Base-by-base conservation (phyloP, 495 filamentous ascomycete species). In the Penicillium cinerascens region DNA sequence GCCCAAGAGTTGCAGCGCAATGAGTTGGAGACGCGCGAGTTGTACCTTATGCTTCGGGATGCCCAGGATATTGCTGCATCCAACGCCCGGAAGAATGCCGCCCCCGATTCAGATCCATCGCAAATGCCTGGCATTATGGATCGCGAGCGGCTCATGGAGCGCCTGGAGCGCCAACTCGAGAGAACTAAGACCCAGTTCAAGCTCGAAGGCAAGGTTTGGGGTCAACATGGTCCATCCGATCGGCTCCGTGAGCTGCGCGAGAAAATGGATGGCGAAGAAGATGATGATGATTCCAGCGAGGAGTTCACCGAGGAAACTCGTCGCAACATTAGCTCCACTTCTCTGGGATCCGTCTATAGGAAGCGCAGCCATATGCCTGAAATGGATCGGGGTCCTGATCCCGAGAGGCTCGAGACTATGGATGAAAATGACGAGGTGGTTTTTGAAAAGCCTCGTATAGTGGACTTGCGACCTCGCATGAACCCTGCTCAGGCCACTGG, bases 1-100 rank as follows among this genome's bases (percentile, higher is more conserved):
- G 89, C 89, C 13, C 90, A 93, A 65, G 95, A 98, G 60, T 78
- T 96, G 44, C 93, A 98, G 67, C 83, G 92, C 41, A 93, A 96
- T 62, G 93, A 98, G 68, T 68, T 98, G 22, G 93, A 98, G 67
- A 97, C 95, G 0, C 81, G 93, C 60, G 93, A 98, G 72, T 75
- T 98, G 10, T 98, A 97, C 71, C 86, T 98, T 36, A 98, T 98
- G 93, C 87, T 98, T 44, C 84, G 95, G 47, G 93, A 98, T 71
- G 93, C 93, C 25, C 93, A 98, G 69, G 93, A 98, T 66, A 88
- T 95, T 55, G 92, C 93, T 36, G 91, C 88, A 15, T 86, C 87
- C 4, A 86, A 90, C 63, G 89, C 89, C 43, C 88, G 86, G 54
- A 92, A 92, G 71, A 45, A 43, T 25, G 49, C 48, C 25, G 54